A percentile compares a stretch with the other conserved stretches of the same genome.
phyloP scores from a whole-genome alignment of 2,329 filamentous ascomycete species.

The Fusarium heterosporum region DNA sequence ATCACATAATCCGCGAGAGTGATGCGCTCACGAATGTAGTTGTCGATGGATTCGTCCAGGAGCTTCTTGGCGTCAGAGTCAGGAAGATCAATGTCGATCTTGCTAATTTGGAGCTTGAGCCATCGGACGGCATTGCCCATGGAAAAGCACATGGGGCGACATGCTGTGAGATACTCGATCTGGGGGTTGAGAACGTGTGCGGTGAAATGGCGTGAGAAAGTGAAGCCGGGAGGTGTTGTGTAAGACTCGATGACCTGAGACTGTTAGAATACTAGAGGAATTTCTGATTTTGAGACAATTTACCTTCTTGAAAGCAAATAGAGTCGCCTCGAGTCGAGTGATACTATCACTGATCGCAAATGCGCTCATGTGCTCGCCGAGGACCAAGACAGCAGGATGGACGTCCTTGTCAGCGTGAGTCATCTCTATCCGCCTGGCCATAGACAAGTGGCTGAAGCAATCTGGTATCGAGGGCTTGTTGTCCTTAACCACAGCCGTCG shows the following conservation, averaged over 20 bases:
- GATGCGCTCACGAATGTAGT: conserved; percentile 90
- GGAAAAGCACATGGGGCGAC: conserved; percentile 93
- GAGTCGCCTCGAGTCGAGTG: conserved; percentile 85
- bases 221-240: conserved; percentile 84
- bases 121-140: conserved; percentile 98
- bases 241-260: conserved; percentile 89
- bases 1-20: conserved; percentile 89
- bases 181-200: conserved; percentile 92
- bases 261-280: conserved; percentile 2
- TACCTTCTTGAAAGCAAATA: conserved; percentile 90
- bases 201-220: conserved; percentile 89
- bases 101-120: conserved; percentile 91
- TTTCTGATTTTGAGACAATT: conserved; percentile 8
- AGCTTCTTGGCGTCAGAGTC: conserved; percentile 85
- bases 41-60: conserved; percentile 84
- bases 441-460: conserved; percentile 85
- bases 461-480: conserved; percentile 72
- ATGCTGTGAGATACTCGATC: conserved; percentile 93
- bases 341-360: conserved; percentile 92
- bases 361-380: conserved; percentile 90
- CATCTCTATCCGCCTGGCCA: conserved; percentile 67
- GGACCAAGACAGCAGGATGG: conserved; percentile 83
- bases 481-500: conserved; percentile 58
- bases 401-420: conserved; percentile 78
- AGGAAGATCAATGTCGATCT: conserved; percentile 85